Evolutionary conservation across 1,284 basidiomycete species (phyloP).

Genomic region (Microbotryum saponariae): DNA sequence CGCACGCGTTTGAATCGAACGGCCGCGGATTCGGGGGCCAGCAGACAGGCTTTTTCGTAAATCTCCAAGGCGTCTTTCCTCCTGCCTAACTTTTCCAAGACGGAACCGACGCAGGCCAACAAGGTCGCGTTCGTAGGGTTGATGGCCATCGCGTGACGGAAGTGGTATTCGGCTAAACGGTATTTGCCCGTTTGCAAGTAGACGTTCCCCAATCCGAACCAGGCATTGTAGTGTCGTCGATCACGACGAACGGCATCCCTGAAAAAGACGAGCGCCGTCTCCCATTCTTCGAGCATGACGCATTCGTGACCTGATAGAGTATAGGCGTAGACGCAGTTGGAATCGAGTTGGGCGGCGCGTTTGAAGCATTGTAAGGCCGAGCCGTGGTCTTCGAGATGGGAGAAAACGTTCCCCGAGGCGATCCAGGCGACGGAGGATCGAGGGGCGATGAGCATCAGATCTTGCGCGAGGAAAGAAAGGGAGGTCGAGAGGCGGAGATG

Average conservation of each 20-base stretch:
- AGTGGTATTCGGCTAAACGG: conserved; percentile 86
- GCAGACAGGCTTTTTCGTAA: conserved; percentile 67
- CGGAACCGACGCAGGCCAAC: conserved; percentile 33
- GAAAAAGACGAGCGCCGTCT: conserved; percentile 80
- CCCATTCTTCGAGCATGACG: conserved; percentile 77
- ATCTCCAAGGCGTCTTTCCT: conserved; percentile 61
- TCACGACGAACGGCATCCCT: conserved; percentile 79
- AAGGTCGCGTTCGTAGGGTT: conserved; percentile 79
- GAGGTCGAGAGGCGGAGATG: conserved; percentile 71
- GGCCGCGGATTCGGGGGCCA: conserved; percentile 74
- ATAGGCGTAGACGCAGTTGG: conserved; percentile 80
- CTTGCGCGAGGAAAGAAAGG: conserved; percentile 81
- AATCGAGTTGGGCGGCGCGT: conserved; percentile 67
- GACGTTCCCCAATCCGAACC: conserved; percentile 94
- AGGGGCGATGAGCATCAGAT: conserved; percentile 70
- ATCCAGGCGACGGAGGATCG: conserved; percentile 78
- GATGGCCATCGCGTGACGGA: conserved; percentile 77
- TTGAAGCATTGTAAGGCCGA: conserved; percentile 87
- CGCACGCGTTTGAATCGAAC: conserved; percentile 84
- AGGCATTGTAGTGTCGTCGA: conserved; percentile 86
- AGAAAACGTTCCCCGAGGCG: conserved; percentile 85
- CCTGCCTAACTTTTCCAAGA: conserved; percentile 70
- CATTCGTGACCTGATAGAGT: conserved; percentile 90
- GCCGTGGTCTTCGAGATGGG: conserved; percentile 77
- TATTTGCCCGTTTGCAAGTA: conserved; percentile 86